Base-by-base conservation (phyloP, 345 rosid genomes). In the Gynandropsis gynandra region DNA sequence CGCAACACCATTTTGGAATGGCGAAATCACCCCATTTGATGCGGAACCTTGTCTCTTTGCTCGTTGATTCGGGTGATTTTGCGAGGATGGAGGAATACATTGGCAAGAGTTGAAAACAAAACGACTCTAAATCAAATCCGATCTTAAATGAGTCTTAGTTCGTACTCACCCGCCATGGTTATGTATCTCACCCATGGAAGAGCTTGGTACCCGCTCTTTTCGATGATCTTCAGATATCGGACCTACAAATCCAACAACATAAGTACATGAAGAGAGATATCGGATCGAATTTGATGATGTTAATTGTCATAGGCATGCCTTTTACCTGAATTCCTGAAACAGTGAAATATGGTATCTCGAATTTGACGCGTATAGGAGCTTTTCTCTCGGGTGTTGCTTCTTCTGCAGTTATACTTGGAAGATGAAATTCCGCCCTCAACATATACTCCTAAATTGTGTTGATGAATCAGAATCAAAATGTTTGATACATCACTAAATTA, bases 181-280 rank as follows among this genome's bases (percentile, higher is more conserved):
- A 90, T 90, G 75, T 83, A 90, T 61, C 96, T 79, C 53, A 87
- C 96, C 98, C 98, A 90, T 42, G 98, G 98, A 64, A 87, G 98
- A 37, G 96, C 89, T 48, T 87, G 98, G 64, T 90, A 90, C 33
- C 95, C 95, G 5, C 87, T 87, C 74, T 90, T 90, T 71, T 90
- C 98, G 24, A 90, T 90, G 16, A 90, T 82, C 85, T 87, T 90
- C 74, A 90, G 76, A 75, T 90, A 90, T 33, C 95, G 80, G 42
- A 90, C 96, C 95, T 90, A 67, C 52, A 68, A 74, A 49, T 31
- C 42, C 15, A 13, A 18, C 24, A 49, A 13, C 39, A 58, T 5
- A n/a, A 15, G 38, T 35, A 55, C 29, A 20, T 50, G 32, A 8
- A 44, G 15, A 37, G 15, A 15, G 21, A 27, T 17, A 36, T 38